Evolutionary conservation across 169 alveolate species (phyloP).

Genomic region (Plasmodium ovale): DNA sequence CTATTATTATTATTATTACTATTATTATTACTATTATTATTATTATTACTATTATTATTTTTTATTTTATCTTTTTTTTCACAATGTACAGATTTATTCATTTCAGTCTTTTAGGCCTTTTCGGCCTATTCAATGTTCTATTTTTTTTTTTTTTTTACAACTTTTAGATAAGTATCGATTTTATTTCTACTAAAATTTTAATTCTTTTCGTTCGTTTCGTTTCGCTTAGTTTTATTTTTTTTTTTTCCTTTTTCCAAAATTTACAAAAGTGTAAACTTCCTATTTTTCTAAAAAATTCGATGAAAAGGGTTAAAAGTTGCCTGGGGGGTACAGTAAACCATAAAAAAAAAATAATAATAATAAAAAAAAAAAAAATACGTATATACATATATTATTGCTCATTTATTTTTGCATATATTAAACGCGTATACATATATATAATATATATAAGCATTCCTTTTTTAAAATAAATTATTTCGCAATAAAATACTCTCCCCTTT

Average conservation of each 20-base stretch:
- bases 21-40: too few species aligned
- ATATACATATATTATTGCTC: not conserved
- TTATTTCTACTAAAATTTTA: constrained; percentile 9
- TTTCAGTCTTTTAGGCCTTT: not conserved
- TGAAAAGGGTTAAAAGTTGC: not conserved
- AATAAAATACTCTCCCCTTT: constrained; percentile 34
- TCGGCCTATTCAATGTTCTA: not conserved
- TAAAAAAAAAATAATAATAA: not conserved
- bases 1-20: too few species aligned
- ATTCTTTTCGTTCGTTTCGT: too few species aligned
- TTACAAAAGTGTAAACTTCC: constrained; percentile 25
- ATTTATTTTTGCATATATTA: not conserved
- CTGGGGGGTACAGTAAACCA: constrained; percentile 24
- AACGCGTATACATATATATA: too few species aligned
- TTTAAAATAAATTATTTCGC: not conserved
- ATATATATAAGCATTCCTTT: too few species aligned
- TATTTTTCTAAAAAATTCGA: constrained; percentile 6
- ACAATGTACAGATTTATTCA: not conserved
- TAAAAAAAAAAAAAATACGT: not conserved
- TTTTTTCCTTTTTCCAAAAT: not conserved
- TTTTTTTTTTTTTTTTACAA: not conserved
- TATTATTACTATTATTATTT: too few species aligned
- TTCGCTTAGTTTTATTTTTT: too few species aligned
- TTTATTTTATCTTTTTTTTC: constrained; percentile 5
- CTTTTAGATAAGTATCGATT: constrained; percentile 3